These are phyloP conservation scores for Acacia concinna DNA, from an alignment of 331 rosid species.

Conservation along the genomic window DNA sequence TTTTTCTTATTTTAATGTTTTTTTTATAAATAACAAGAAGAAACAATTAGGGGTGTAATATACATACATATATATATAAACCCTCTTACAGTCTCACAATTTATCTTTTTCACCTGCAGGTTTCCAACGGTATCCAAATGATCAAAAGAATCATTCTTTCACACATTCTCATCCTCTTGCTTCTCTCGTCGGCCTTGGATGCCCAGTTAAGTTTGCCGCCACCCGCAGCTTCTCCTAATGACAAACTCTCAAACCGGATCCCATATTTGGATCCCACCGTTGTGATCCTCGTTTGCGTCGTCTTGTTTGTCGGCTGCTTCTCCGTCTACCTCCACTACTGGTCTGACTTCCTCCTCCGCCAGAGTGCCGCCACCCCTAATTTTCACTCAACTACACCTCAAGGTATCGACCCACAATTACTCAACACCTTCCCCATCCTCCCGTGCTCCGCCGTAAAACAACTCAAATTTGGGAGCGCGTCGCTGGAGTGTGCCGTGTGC, in stretches of 20 bases:
- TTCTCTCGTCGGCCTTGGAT: not conserved
- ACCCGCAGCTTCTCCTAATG: not conserved
- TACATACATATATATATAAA: no score
- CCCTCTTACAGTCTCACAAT: no score
- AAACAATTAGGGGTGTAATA: no score
- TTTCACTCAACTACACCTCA: not conserved
- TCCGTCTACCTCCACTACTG: not conserved
- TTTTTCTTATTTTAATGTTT: no score
- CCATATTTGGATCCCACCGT: not conserved
- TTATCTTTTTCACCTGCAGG: not conserved
- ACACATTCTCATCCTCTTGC: not conserved
- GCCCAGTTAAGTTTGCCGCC: not conserved
- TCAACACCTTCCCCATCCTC: conserved; percentile 43
- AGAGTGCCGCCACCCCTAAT: not conserved
- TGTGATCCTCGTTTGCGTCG: not conserved
- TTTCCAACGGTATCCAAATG: not conserved
- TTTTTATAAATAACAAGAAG: no score
- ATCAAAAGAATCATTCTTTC: not conserved
- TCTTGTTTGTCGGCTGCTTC: not conserved
- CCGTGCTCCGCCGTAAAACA: conserved; percentile 38
- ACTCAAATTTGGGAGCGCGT: conserved; percentile 29
- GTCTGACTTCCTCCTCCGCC: not conserved
- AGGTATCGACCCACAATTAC: conserved; percentile 44
- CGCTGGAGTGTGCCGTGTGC: conserved; percentile 58
- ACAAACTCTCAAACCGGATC: not conserved